A percentile compares a stretch with the other conserved stretches of the same genome.
Conservation (phyloP, 805 yeast species). For the Kuraishia floccosa region DNA sequence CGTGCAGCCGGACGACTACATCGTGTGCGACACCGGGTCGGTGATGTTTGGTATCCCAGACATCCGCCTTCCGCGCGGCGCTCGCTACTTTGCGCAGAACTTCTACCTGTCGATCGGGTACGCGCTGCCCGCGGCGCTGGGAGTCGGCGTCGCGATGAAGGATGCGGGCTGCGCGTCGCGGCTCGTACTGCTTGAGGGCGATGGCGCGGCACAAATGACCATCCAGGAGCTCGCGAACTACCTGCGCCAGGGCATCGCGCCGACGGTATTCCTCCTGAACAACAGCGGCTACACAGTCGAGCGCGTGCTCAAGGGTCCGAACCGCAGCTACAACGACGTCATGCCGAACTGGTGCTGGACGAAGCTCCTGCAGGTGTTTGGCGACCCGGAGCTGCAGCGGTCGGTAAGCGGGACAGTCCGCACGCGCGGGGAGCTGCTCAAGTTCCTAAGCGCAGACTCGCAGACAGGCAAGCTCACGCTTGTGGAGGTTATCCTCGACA, state of each 20-base stretch:
- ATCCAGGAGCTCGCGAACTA: constrained; percentile 70
- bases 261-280: constrained; percentile 67
- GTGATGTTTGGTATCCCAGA: constrained; percentile 71
- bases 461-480: constrained; percentile 28
- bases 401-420: too few species aligned
- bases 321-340: constrained; percentile 71
- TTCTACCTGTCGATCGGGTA: constrained; percentile 83
- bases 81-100: constrained; percentile 49
- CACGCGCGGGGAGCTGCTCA: too few species aligned
- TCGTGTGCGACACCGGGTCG: constrained; percentile 80
- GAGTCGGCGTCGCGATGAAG: constrained; percentile 63
- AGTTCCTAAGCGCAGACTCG: constrained; percentile 12
- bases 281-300: constrained; percentile 89
- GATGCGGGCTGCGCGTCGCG: constrained; percentile 40
- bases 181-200: constrained; percentile 73
- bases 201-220: constrained; percentile 94
- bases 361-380: constrained; percentile 2
- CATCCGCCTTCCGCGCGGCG: constrained; percentile 43
- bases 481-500: constrained; percentile 48
- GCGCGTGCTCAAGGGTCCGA: constrained; percentile 72
- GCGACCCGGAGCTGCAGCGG: constrained; percentile 2
- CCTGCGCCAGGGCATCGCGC: constrained; percentile 46
- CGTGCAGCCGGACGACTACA: constrained; percentile 51
- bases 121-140: constrained; percentile 80
- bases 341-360: constrained; percentile 75